phyloP scores from a whole-genome alignment of 768 basidiomycete genomes.

The Dioszegia aurantiaca region DNA sequence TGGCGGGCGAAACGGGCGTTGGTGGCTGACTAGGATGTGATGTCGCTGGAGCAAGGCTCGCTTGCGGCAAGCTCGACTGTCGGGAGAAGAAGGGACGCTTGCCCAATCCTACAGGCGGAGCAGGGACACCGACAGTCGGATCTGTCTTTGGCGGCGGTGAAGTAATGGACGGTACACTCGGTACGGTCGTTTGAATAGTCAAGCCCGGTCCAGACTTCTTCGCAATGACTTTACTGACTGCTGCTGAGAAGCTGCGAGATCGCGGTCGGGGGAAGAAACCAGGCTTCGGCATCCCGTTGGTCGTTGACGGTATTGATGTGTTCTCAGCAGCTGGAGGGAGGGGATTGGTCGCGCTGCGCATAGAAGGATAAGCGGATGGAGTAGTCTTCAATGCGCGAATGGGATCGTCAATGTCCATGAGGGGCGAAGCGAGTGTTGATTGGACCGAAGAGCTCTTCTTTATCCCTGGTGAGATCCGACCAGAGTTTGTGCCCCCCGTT shows the following conservation, averaged over 20 bases:
- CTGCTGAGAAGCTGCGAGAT: slow-evolving; percentile 36
- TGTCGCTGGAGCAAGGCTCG: neutral
- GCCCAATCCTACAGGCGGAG: neutral
- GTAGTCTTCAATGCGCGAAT: slow-evolving; percentile 7
- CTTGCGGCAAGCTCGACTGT: neutral
- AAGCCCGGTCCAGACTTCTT: slow-evolving; percentile 23
- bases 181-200: slow-evolving; percentile 26
- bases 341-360: slow-evolving; percentile 32
- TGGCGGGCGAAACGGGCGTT: slow-evolving; percentile 3
- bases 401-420: slow-evolving; percentile 13
- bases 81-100: slow-evolving; percentile 9
- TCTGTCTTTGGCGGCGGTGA: neutral
- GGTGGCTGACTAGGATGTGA: slow-evolving; percentile 14
- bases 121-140: neutral
- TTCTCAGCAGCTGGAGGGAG: slow-evolving; percentile 5
- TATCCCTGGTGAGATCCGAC: neutral
- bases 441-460: neutral
- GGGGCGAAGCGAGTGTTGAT: slow-evolving; percentile 7
- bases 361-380: slow-evolving; percentile 13
- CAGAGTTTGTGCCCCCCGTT: no score
- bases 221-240: slow-evolving; percentile 28
- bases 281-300: slow-evolving; percentile 14
- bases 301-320: neutral
- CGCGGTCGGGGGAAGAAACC: slow-evolving; percentile 28
- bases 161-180: slow-evolving; percentile 14